phyloP scores from a whole-genome alignment of 1,284 basidiomycete species.

The Cryptococcus hybrid region DNA sequence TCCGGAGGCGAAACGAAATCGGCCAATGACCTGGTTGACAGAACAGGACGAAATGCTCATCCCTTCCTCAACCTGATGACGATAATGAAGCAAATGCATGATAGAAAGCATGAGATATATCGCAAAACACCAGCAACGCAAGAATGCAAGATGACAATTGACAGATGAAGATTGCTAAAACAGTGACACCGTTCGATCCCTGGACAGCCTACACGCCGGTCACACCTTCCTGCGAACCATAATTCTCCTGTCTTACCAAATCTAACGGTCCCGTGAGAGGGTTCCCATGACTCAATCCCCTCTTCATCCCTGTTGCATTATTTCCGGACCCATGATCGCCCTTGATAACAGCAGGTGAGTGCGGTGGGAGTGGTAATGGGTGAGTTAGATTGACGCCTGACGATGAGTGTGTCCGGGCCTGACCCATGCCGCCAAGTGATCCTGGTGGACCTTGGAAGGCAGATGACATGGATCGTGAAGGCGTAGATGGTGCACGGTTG shows the following conservation, averaged over 20 bases:
- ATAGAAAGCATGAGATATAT: neutral
- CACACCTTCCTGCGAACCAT: neutral
- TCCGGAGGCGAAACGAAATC: neutral
- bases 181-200: neutral
- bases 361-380: neutral
- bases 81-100: neutral
- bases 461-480: neutral
- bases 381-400: neutral
- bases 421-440: neutral
- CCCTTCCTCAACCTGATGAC: neutral
- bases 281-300: neutral
- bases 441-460: slow-evolving; percentile 3
- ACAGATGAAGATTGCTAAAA: neutral
- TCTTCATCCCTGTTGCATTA: neutral
- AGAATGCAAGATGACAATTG: neutral
- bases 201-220: neutral
- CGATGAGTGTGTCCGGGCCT: neutral
- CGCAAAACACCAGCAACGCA: neutral
- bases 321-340: neutral
- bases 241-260: neutral
- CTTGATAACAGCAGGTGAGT: neutral
- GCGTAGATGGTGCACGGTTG: slow-evolving; percentile 5
- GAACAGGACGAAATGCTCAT: neutral
- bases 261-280: neutral
- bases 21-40: neutral